A percentile compares a stretch with the other conserved stretches of the same genome.
Evolutionary conservation across 2,329 filamentous ascomycete genomes (phyloP).

Genomic region (Claviceps sp.): DNA sequence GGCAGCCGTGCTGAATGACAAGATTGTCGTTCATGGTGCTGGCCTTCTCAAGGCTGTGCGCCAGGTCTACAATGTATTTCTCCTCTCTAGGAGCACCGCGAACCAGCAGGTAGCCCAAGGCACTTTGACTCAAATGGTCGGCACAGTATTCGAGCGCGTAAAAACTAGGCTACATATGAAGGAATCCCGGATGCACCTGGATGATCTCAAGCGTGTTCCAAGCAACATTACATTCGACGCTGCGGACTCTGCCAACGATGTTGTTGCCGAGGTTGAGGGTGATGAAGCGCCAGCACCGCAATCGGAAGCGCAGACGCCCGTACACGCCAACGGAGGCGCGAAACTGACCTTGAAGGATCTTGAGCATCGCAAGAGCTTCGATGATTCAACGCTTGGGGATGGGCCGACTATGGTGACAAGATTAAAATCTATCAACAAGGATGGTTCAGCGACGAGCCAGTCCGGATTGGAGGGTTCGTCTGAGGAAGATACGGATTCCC

Average conservation of each 20-base stretch:
- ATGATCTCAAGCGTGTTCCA: slow-evolving; percentile 36
- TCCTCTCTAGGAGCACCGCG: slow-evolving; percentile 81
- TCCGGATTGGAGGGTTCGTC: slow-evolving; percentile 39
- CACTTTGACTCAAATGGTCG: slow-evolving; percentile 95
- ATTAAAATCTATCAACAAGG: slow-evolving; percentile 34
- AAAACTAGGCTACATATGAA: slow-evolving; percentile 78
- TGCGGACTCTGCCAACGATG: slow-evolving; percentile 24
- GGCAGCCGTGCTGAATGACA: slow-evolving; percentile 92
- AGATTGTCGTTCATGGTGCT: slow-evolving; percentile 94
- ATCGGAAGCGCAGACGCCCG: slow-evolving; percentile 16
- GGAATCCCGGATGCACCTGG: slow-evolving; percentile 54
- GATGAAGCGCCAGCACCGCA: slow-evolving; percentile 22
- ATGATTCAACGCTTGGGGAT: slow-evolving; percentile 53
- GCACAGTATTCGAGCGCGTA: slow-evolving; percentile 92
- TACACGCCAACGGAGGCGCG: slow-evolving; percentile 23
- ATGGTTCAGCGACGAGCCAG: slow-evolving; percentile 32
- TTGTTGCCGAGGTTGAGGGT: slow-evolving; percentile 23
- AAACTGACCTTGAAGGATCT: slow-evolving; percentile 55
- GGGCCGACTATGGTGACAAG: slow-evolving; percentile 55
- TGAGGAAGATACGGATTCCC: slow-evolving; percentile 44
- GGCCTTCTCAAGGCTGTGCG: slow-evolving; percentile 92
- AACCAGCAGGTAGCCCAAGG: slow-evolving; percentile 98
- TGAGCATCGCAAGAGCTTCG: slow-evolving; percentile 54
- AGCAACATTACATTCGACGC: slow-evolving; percentile 40
- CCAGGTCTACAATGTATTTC: slow-evolving; percentile 97